Conservation (phyloP, 1,284 basidiomycete species). For the Ceratobasidium sp. region DNA sequence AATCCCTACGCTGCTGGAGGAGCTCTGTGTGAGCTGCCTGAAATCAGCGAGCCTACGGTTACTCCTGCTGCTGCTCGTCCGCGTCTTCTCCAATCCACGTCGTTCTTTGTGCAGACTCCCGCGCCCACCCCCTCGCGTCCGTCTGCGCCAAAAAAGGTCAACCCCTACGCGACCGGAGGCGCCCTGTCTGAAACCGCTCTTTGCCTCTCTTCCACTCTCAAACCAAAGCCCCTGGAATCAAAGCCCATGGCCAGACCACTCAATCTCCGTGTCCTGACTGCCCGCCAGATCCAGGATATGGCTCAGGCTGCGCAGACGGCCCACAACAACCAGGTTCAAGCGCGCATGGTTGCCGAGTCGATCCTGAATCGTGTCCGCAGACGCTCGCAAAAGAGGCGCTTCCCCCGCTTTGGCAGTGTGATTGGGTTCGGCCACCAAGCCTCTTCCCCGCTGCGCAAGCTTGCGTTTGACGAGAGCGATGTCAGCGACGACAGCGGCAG, state of each 20-base stretch:
- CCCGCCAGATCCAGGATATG: slow-evolving; percentile 39
- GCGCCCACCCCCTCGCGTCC: slow-evolving; percentile 16
- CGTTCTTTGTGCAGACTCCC: slow-evolving; percentile 32
- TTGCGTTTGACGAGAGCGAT: slow-evolving; percentile 39
- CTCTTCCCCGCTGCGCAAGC: slow-evolving; percentile 32
- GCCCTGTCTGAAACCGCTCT: slow-evolving; percentile 10
- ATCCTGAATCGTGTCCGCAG: slow-evolving; percentile 37
- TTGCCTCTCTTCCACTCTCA: neutral
- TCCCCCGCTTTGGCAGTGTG: slow-evolving; percentile 33
- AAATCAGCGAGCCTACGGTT: slow-evolving; percentile 29
- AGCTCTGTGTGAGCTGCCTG: slow-evolving; percentile 23
- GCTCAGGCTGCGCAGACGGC: slow-evolving; percentile 29
- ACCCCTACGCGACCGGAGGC: slow-evolving; percentile 28
- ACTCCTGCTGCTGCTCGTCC: slow-evolving; percentile 12
- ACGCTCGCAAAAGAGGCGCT: slow-evolving; percentile 25
- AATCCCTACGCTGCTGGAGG: slow-evolving; percentile 33
- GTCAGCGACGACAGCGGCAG: slow-evolving; percentile 36
- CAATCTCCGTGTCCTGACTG: slow-evolving; percentile 32
- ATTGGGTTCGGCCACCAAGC: slow-evolving; percentile 19
- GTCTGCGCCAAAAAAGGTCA: slow-evolving; percentile 28
- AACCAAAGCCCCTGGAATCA: slow-evolving; percentile 4
- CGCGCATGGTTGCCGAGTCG: slow-evolving; percentile 38
- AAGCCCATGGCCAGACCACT: slow-evolving; percentile 20
- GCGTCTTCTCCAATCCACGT: slow-evolving; percentile 16
- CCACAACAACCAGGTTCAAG: slow-evolving; percentile 40